Conservation (phyloP, 257 asterid genomes). For the Petunia axillaris region DNA sequence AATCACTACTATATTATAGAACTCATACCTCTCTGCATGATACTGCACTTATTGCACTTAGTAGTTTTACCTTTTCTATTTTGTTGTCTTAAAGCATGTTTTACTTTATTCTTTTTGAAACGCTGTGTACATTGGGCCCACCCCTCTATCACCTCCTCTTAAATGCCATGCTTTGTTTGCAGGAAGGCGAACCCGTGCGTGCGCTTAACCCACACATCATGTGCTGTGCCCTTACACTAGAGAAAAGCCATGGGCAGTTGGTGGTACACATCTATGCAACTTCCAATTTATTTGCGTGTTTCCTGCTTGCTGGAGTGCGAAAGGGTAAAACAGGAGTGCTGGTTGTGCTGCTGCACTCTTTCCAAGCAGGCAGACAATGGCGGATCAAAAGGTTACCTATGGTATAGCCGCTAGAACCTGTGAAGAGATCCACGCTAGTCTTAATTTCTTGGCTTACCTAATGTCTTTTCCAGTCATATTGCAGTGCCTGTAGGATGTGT, state of each 20-base stretch:
- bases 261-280: neutral
- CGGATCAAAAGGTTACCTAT: neutral
- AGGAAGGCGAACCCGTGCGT: too few species aligned
- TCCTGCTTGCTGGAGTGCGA: neutral
- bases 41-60: too few species aligned
- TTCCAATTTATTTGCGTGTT: neutral
- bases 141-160: too few species aligned
- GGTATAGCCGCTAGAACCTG: neutral
- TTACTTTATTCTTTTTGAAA: too few species aligned
- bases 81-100: neutral
- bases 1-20: too few species aligned
- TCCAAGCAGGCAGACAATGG: neutral
- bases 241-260: too few species aligned
- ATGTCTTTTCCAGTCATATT: neutral
- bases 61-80: neutral
- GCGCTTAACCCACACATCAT: too few species aligned
- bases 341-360: conserved; percentile 6
- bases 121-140: too few species aligned
- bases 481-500: neutral
- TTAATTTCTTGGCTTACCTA: neutral
- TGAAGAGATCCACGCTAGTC: neutral
- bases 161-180: too few species aligned
- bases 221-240: too few species aligned
- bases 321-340: neutral
- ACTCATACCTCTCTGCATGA: too few species aligned